Evolutionary conservation across 2,329 filamentous ascomycete genomes (phyloP).

Genomic region (Sordariomycetes sp.): DNA sequence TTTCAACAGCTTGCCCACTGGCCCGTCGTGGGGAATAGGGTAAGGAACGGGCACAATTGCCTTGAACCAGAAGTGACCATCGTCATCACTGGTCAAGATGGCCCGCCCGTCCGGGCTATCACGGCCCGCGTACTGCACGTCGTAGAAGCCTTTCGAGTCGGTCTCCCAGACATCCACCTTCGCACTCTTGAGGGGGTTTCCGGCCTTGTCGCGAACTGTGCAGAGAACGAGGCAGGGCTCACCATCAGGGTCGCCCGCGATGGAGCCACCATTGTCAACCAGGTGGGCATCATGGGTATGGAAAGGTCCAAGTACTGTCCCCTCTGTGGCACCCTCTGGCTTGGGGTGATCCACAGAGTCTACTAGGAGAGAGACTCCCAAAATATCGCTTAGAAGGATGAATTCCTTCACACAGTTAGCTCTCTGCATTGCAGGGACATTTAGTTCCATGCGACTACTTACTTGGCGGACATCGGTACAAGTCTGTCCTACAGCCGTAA

Average conservation of each 20-base stretch:
- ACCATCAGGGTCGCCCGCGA: slow-evolving; percentile 53
- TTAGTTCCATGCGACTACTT: slow-evolving; percentile 9
- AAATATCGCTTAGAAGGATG: slow-evolving; percentile 62
- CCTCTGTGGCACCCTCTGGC: slow-evolving; percentile 51
- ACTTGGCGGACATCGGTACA: slow-evolving; percentile 55
- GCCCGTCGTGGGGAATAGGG: slow-evolving; percentile 72
- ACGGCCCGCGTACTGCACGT: slow-evolving; percentile 55
- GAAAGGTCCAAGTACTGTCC: slow-evolving; percentile 67
- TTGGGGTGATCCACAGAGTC: slow-evolving; percentile 70
- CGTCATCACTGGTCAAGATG: slow-evolving; percentile 13
- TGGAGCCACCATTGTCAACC: slow-evolving; percentile 35
- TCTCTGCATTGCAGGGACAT: neutral
- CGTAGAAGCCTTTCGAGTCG: slow-evolving; percentile 60
- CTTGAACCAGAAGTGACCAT: slow-evolving; percentile 60
- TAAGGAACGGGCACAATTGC: slow-evolving; percentile 77
- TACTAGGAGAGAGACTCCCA: slow-evolving; percentile 62
- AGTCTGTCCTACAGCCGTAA: slow-evolving; percentile 55
- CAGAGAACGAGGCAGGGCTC: slow-evolving; percentile 55
- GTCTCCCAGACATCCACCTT: slow-evolving; percentile 73
- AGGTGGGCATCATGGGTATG: slow-evolving; percentile 57
- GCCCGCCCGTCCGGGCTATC: slow-evolving; percentile 21
- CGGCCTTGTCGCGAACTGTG: slow-evolving; percentile 46
- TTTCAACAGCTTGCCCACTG: slow-evolving; percentile 60
- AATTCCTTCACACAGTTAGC: slow-evolving; percentile 38
- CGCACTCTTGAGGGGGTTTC: slow-evolving; percentile 44